Conservation (phyloP, 75 land plant genomes). For the Sequoia sempervirens region DNA sequence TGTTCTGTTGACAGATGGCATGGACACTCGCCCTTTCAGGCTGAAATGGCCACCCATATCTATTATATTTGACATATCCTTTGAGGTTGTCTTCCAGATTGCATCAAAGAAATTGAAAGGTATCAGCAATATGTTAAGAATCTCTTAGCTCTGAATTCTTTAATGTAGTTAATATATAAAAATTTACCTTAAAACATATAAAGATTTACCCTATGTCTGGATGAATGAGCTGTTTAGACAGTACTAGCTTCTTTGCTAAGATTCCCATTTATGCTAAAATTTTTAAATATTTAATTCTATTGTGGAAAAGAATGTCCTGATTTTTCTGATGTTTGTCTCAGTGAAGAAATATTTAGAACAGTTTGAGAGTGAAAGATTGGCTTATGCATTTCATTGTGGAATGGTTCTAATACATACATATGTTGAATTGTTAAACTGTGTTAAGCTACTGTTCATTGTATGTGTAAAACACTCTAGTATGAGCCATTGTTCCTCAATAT, state of each 20-base stretch:
- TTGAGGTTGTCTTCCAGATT: slow-evolving; percentile 24
- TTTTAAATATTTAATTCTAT: neutral
- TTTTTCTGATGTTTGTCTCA: neutral
- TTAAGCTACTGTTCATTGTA: too few species aligned
- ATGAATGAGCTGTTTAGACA: neutral
- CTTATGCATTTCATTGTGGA: neutral
- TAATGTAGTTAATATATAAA: neutral
- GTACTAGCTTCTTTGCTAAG: neutral
- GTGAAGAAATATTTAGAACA: neutral
- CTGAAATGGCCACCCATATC: slow-evolving; percentile 66
- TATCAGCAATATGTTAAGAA: slow-evolving; percentile 3
- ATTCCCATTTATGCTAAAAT: too few species aligned
- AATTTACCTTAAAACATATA: neutral
- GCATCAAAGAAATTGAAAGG: slow-evolving; percentile 53
- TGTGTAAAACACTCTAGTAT: neutral
- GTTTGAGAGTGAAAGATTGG: neutral
- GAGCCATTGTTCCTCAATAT: neutral
- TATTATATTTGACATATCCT: slow-evolving; percentile 72
- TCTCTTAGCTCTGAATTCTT: neutral
- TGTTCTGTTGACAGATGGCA: slow-evolving; percentile 84
- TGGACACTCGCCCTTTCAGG: slow-evolving; percentile 82
- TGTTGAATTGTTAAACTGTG: neutral
- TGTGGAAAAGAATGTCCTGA: neutral
- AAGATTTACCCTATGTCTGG: neutral
- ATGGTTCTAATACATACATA: neutral